Conservation (phyloP, 2,329 filamentous ascomycete genomes). For the Xylariaceae sp. region DNA sequence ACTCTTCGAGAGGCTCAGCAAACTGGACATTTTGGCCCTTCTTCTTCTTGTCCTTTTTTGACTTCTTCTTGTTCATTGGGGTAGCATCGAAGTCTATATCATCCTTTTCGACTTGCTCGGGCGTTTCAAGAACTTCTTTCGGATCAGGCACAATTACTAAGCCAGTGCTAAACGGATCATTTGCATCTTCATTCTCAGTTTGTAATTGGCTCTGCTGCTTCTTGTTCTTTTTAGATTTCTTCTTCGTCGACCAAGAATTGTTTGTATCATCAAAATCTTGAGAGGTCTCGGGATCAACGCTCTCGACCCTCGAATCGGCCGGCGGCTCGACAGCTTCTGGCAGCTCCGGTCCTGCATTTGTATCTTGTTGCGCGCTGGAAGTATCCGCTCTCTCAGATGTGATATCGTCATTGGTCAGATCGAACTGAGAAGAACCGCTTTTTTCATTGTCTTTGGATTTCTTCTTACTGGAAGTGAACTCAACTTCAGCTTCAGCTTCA, state of each 20-base stretch:
- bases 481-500: constrained; percentile 17
- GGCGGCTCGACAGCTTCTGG: constrained; percentile 12
- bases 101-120: constrained; percentile 23
- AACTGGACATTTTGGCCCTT: constrained; percentile 35
- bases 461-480: constrained; percentile 27
- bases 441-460: constrained; percentile 35
- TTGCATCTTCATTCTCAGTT: constrained; percentile 17
- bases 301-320: constrained; percentile 4
- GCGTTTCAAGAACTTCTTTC: constrained; percentile 16
- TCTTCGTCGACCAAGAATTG: constrained; percentile 3
- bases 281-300: not conserved
- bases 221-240: constrained; percentile 28
- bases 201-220: constrained; percentile 18
- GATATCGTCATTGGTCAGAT: constrained; percentile 14
- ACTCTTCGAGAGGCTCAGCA: constrained; percentile 29
- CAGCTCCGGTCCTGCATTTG: not conserved
- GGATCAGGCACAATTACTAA: constrained; percentile 23
- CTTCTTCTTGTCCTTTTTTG: constrained; percentile 37
- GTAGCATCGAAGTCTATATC: constrained; percentile 14
- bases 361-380: constrained; percentile 12
- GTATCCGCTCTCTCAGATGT: constrained; percentile 19
- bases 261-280: constrained; percentile 9
- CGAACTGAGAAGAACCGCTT: constrained; percentile 27
- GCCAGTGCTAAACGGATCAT: constrained; percentile 2
- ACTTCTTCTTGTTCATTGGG: constrained; percentile 23